phyloP scores from a whole-genome alignment of 805 yeast genomes.

The Metschnikowia kunwiensis region DNA sequence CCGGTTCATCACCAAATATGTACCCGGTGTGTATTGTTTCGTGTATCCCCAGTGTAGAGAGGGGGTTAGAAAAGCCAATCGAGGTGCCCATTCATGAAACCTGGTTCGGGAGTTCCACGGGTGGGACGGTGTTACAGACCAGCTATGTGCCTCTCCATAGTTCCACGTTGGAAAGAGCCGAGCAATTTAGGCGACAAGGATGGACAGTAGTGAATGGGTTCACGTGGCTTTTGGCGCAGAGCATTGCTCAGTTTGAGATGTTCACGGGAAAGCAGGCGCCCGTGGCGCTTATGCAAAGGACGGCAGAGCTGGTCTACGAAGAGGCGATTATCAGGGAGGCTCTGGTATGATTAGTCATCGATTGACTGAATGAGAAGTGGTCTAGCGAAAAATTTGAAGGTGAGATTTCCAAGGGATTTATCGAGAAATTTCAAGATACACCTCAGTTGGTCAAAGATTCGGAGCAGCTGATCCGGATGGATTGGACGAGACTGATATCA shows the following conservation, averaged over 20 bases:
- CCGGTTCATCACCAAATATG: not conserved
- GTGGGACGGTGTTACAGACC: slow-evolving; percentile 11
- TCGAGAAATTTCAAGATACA: too few relatives aligned
- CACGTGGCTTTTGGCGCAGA: slow-evolving; percentile 16
- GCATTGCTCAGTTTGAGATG: slow-evolving; percentile 19
- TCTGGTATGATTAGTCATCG: too few relatives aligned
- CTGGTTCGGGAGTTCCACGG: slow-evolving; percentile 18
- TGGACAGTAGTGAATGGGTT: slow-evolving; percentile 18
- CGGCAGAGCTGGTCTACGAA: not conserved
- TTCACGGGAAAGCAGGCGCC: slow-evolving; percentile 20
- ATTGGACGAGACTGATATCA: too few relatives aligned
- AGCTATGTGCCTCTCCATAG: slow-evolving; percentile 2
- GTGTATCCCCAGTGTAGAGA: slow-evolving; percentile 13
- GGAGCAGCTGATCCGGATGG: too few relatives aligned
- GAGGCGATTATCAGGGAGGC: not conserved
- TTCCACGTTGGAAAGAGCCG: slow-evolving; percentile 2
- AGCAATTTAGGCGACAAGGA: slow-evolving; percentile 9
- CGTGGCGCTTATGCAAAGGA: slow-evolving; percentile 11
- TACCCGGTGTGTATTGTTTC: slow-evolving; percentile 13
- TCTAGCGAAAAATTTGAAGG: too few relatives aligned
- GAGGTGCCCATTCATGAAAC: slow-evolving; percentile 7
- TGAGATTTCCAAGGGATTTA: too few relatives aligned
- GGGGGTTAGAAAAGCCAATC: slow-evolving; percentile 3
- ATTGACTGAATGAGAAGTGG: too few relatives aligned
- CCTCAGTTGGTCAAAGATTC: too few relatives aligned